Evolutionary conservation across 495 filamentous ascomycete species (phyloP).

Genomic region (Extremus antarcticus): DNA sequence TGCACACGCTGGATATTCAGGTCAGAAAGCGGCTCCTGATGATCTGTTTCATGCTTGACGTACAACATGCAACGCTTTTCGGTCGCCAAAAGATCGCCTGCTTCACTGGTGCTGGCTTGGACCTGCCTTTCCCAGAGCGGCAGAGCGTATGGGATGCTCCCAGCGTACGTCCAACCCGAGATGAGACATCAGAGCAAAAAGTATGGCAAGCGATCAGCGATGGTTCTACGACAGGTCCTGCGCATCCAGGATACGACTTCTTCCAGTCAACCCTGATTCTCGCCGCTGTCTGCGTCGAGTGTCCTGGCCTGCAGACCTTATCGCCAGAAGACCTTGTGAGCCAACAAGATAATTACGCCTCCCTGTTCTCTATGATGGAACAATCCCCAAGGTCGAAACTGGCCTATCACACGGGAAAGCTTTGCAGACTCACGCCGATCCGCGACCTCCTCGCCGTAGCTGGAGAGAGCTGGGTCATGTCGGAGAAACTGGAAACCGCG

Average conservation of each 20-base stretch:
- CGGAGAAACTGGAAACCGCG: conserved; percentile 22
- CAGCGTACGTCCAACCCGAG: not conserved
- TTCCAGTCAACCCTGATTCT: conserved; percentile 29
- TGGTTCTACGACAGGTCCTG: not conserved
- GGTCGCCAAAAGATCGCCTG: conserved; percentile 13
- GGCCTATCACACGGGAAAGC: conserved; percentile 19
- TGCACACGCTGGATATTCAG: not conserved
- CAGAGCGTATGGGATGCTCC: not conserved
- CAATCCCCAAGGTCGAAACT: conserved; percentile 12
- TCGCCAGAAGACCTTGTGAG: not conserved
- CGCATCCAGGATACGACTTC: conserved; percentile 13
- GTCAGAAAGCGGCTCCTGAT: conserved; percentile 24
- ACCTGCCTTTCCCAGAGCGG: not conserved
- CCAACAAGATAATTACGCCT: not conserved
- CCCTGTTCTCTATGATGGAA: conserved; percentile 7
- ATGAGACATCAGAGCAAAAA: not conserved
- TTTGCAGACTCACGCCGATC: conserved; percentile 25
- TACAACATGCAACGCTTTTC: conserved; percentile 26
- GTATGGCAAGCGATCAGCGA: conserved; percentile 10
- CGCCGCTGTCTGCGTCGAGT: conserved; percentile 6
- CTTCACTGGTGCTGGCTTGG: not conserved
- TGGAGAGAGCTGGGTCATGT: conserved; percentile 30
- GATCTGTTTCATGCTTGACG: conserved; percentile 27
- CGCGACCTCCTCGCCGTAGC: conserved; percentile 29
- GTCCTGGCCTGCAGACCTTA: not conserved